Evolutionary conservation across 108 stramenopile genomes (phyloP).

Genomic region (Mayamaea pseudoterrestris): DNA sequence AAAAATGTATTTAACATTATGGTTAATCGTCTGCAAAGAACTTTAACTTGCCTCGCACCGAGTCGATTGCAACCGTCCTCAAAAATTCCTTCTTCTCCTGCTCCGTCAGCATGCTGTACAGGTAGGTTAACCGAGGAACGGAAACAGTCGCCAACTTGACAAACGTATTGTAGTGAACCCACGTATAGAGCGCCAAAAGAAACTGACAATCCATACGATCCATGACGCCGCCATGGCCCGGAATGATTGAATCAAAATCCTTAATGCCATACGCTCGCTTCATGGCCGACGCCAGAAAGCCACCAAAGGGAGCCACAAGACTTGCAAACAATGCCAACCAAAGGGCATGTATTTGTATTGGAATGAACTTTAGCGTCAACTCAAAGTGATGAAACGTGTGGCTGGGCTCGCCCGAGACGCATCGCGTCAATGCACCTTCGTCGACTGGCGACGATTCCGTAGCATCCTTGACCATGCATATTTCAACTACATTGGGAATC

Average conservation of each 20-base stretch:
- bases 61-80: conserved; percentile 11
- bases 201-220: conserved; percentile 99
- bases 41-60: too few species aligned
- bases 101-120: conserved; percentile 55
- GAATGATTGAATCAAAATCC: conserved; percentile 93
- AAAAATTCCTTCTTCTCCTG: conserved; percentile 29
- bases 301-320: conserved; percentile 96
- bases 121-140: conserved; percentile 71
- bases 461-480: conserved; percentile 23
- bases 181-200: conserved; percentile 90
- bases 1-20: too few species aligned
- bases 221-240: conserved; percentile 96
- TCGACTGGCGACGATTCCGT: background rate
- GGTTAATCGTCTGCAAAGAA: too few species aligned
- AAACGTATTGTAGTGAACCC: conserved; percentile 95
- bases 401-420: conserved; percentile 40
- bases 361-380: conserved; percentile 52
- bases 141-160: conserved; percentile 73
- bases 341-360: conserved; percentile 83
- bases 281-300: conserved; percentile 92
- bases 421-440: conserved; percentile 16
- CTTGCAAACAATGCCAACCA: conserved; percentile 81
- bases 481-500: conserved; percentile 52
- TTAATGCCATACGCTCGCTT: conserved; percentile 95
- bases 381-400: conserved; percentile 73